Evolutionary conservation across 495 filamentous ascomycete species (phyloP).

Genomic region (Trichoderma gamsii): DNA sequence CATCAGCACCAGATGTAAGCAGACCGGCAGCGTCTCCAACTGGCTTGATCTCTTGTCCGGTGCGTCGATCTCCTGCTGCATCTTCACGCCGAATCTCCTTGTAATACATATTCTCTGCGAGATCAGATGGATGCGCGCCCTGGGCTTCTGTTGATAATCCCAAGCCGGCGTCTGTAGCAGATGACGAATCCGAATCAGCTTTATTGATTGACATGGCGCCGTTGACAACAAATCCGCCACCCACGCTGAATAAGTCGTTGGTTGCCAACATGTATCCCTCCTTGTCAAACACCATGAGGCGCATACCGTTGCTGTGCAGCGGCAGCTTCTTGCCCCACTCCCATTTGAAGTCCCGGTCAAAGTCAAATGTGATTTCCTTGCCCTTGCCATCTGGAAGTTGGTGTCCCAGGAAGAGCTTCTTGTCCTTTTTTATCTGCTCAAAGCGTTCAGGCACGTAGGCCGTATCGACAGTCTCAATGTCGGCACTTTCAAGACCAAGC

Average conservation of each 20-base stretch:
- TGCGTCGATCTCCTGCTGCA: constrained; percentile 29
- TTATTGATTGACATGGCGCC: constrained; percentile 27
- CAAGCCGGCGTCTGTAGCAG: constrained; percentile 20
- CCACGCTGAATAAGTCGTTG: constrained; percentile 34
- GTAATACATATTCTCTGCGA: constrained; percentile 34
- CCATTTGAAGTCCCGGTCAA: constrained; percentile 32
- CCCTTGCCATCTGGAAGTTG: constrained; percentile 26
- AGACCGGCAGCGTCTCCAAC: constrained; percentile 17
- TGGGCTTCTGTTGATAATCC: constrained; percentile 15
- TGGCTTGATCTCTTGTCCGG: constrained; percentile 27
- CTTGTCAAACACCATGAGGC: constrained; percentile 32
- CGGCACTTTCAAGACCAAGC: constrained; percentile 30
- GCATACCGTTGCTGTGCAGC: constrained; percentile 35
- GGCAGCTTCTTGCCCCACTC: constrained; percentile 32
- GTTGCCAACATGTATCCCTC: constrained; percentile 31
- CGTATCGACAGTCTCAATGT: constrained; percentile 32
- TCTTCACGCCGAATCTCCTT: constrained; percentile 31
- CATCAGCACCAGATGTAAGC: constrained; percentile 15
- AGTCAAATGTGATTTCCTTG: constrained; percentile 32
- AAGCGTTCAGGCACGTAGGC: constrained; percentile 32
- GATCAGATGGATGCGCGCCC: constrained; percentile 25
- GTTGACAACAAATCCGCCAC: constrained; percentile 34
- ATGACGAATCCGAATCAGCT: constrained; percentile 10
- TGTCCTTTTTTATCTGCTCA: constrained; percentile 29
- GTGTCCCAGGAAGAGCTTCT: constrained; percentile 30